Conservation (phyloP, 495 filamentous ascomycete genomes). For the Podospora appendiculata region DNA sequence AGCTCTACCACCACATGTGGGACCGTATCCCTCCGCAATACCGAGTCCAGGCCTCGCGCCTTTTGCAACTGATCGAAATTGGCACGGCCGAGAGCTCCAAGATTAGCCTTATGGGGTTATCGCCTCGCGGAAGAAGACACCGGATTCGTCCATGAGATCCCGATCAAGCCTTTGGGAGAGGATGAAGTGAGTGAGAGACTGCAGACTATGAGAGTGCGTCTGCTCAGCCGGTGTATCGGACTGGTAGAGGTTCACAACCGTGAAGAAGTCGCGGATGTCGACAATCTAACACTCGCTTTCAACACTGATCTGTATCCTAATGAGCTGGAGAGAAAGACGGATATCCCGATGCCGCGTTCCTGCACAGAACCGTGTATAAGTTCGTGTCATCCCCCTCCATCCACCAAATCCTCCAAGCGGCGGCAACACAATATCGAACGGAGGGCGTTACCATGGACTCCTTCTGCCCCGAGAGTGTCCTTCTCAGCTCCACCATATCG, state of each 20-base stretch:
- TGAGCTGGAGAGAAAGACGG: not conserved
- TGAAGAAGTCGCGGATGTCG: not conserved
- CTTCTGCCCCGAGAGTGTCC: not conserved
- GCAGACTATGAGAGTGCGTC: not conserved
- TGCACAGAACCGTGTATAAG: not conserved
- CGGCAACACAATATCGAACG: not conserved
- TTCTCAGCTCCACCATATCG: not conserved
- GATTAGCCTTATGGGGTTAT: constrained; percentile 1
- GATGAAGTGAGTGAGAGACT: not conserved
- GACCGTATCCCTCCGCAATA: not conserved
- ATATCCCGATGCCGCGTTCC: not conserved
- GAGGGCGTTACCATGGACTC: not conserved
- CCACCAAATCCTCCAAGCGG: not conserved
- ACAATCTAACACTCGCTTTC: not conserved
- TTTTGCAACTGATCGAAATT: not conserved
- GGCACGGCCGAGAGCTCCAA: not conserved
- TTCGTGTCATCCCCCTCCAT: not conserved
- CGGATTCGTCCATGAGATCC: not conserved
- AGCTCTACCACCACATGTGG: constrained; percentile 2
- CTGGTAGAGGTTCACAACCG: not conserved
- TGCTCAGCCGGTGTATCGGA: not conserved
- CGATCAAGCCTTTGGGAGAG: not conserved
- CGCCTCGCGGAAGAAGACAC: not conserved
- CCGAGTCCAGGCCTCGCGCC: not conserved
- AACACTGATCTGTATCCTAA: not conserved